A percentile compares a stretch with the other conserved stretches of the same genome.
These are phyloP conservation scores for Salix udensis DNA, from an alignment of 345 rosid species.

Conservation along the genomic window DNA sequence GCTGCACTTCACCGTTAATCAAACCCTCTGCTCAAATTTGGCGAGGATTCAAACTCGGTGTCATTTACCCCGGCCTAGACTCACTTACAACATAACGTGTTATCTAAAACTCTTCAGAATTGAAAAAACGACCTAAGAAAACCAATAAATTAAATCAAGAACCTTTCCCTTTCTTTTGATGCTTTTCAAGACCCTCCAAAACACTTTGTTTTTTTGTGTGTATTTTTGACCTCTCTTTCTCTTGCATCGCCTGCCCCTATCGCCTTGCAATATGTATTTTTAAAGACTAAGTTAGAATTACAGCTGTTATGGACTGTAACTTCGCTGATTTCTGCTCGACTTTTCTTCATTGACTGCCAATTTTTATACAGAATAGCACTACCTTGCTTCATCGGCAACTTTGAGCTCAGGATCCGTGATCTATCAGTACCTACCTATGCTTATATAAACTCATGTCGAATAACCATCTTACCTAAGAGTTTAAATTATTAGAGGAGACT, in stretches of 20 bases:
- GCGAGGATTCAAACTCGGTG: background rate
- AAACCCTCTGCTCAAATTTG: background rate
- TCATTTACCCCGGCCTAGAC: background rate
- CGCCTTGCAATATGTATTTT: too few species aligned
- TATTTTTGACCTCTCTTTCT: background rate
- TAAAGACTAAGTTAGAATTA: background rate
- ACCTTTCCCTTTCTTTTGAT: background rate
- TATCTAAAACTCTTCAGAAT: background rate
- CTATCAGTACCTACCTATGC: background rate
- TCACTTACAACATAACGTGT: background rate
- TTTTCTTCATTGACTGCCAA: background rate
- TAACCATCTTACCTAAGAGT: accelerated
- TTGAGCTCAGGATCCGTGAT: background rate
- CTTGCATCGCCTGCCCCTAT: too few species aligned
- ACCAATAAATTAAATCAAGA: background rate
- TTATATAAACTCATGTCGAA: too few species aligned
- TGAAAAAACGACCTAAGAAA: background rate
- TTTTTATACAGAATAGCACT: background rate
- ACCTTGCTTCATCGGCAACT: background rate
- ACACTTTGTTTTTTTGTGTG: background rate
- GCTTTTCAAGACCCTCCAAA: background rate
- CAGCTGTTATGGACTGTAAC: background rate
- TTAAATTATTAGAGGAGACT: too few species aligned
- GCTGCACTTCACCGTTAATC: too few species aligned
- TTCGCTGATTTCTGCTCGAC: background rate